Evolutionary conservation across 192 early-diverging fungal genomes (phyloP).

Genomic region (Coemansia sp.): DNA sequence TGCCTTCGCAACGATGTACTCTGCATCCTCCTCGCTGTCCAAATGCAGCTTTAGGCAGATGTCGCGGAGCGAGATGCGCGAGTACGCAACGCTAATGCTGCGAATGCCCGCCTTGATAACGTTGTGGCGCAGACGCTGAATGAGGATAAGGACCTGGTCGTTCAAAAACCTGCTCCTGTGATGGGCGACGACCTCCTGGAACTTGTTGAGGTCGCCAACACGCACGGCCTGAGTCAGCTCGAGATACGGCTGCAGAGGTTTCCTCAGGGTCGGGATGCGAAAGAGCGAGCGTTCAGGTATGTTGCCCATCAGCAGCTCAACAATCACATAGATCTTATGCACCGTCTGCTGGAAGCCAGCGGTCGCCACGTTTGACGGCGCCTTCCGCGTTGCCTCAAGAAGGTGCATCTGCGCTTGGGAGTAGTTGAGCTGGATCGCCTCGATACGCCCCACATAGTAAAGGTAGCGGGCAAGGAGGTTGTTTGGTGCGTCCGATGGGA

Average conservation of each 20-base stretch:
- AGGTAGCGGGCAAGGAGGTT: conserved; percentile 93
- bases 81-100: conserved; percentile 95
- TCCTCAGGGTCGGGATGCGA: conserved; percentile 81
- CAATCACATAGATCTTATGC: conserved; percentile 95
- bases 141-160: conserved; percentile 90
- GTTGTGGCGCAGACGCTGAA: conserved; percentile 96
- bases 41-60: conserved; percentile 96
- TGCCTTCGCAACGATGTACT: conserved; percentile 98
- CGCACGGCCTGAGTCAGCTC: conserved; percentile 96
- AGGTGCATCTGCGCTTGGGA: conserved; percentile 86
- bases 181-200: conserved; percentile 83
- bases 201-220: conserved; percentile 91
- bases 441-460: conserved; percentile 96
- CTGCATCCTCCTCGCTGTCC: conserved; percentile 98
- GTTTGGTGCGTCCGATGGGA: conserved; percentile 91
- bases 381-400: conserved; percentile 94
- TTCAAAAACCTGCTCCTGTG: conserved; percentile 76
- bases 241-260: conserved; percentile 89
- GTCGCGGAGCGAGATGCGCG: conserved; percentile 93
- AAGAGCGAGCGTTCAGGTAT: conserved; percentile 96
- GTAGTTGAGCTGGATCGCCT: conserved; percentile 98
- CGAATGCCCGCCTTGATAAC: conserved; percentile 99
- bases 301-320: conserved; percentile 98
- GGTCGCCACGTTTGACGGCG: conserved; percentile 79
- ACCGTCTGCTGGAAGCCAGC: conserved; percentile 97